Evolutionary conservation across 2,329 filamentous ascomycete genomes (phyloP).

Genomic region (Fusarium sp.): DNA sequence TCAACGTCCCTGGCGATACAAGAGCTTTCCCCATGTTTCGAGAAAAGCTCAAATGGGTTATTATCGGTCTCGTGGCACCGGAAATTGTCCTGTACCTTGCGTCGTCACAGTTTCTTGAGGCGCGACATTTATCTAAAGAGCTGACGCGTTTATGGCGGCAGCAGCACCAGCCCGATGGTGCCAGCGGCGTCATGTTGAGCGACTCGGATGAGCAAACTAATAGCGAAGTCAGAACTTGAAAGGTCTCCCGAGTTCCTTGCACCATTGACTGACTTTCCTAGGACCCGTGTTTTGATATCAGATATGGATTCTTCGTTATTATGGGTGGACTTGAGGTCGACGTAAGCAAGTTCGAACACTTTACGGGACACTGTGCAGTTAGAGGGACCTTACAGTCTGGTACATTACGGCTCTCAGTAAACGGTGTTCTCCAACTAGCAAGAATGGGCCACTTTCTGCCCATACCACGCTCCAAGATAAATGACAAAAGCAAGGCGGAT

Average conservation of each 20-base stretch:
- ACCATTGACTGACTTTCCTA: not conserved
- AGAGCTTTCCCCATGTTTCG: not conserved
- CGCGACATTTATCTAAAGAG: not conserved
- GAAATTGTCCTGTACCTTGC: not conserved
- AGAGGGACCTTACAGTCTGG: not conserved
- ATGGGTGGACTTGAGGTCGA: not conserved
- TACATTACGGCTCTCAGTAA: not conserved
- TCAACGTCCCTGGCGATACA: not conserved
- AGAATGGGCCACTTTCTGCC: not conserved
- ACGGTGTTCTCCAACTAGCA: not conserved
- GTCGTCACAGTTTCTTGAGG: not conserved
- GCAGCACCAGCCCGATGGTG: not conserved
- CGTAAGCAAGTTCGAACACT: conserved; percentile 25
- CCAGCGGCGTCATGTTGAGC: not conserved
- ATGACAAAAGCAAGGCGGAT: not conserved
- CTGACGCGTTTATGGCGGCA: not conserved
- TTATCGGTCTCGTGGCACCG: not conserved
- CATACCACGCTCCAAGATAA: not conserved
- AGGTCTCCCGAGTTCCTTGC: no score
- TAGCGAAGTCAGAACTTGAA: not conserved
- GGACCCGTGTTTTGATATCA: not conserved
- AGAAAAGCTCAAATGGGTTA: not conserved
- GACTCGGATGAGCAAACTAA: not conserved
- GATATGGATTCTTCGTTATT: not conserved
- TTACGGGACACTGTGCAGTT: not conserved